Evolutionary conservation across 2,329 filamentous ascomycete genomes (phyloP), one percentile per base, ranked within the genome.

Genomic region (Macrophomina pseudophaseolina): DNA sequence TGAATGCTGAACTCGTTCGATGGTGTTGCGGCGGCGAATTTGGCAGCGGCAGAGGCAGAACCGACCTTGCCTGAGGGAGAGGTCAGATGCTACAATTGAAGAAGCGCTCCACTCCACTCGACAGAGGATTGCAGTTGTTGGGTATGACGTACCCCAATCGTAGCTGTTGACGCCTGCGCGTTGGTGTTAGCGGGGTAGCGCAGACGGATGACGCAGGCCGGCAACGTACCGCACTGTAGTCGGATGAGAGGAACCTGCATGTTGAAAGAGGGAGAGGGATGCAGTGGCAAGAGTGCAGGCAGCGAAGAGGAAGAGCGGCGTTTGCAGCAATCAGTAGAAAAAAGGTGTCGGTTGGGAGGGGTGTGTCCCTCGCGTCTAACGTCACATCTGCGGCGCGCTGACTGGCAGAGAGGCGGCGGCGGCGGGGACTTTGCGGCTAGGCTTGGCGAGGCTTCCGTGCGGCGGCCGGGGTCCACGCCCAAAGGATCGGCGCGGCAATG

Each of bases 101-200:
- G 23, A 8, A 65, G 56, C 42, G 30, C 28, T 18, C n/a, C 30
- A 16, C 42, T 66, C 66, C 71, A 66, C 68, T 51, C 48, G 38
- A 67, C 23, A 69, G 70, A 72, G 68, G 70, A 30, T 32, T 9
- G 9, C 72, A 74, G 71, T 68, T 66, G 68, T 56, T 12, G 8
- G 23, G 58, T 63, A 54, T 64, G 54, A 70, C 82, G 71, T 80
- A 89, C 88, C 95, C 95, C 95, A 99, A 83, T 97, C 95, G 78
- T 99, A 99, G 80, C 94, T 97, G 81, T 98, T 98, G 76, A 97
- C 93, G 75, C 94, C 95, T 90, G 69, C 11, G n/a, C 5, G n/a
- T 68, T 64, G 42, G 44, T n/a, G 66, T 71, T 65, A 74, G 69
- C 71, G 75, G 71, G 75, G 72, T 49, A 67, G 65, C 6, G 9